Conservation (phyloP, 75 land plant species). For the Picea glauca region DNA sequence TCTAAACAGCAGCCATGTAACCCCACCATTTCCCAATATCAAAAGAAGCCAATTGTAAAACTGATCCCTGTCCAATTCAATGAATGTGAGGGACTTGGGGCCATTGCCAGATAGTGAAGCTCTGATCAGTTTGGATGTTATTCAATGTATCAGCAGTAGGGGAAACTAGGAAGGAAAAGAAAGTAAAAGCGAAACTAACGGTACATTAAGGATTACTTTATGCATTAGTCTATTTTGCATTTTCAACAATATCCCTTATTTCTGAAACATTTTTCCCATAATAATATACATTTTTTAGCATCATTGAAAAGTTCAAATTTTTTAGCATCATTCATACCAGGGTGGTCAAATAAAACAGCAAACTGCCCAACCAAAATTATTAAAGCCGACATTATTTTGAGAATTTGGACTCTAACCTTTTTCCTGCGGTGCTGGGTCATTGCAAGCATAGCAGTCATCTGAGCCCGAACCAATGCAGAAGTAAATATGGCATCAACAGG, state of each 20-base stretch:
- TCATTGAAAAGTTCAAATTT: not conserved
- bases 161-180: no score
- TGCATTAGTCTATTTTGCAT: not conserved
- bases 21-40: not conserved
- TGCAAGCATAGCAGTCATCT: slow-evolving; percentile 99
- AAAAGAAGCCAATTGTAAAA: not conserved
- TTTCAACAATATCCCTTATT: not conserved
- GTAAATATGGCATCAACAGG: slow-evolving; percentile 91
- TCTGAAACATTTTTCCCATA: not conserved
- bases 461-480: slow-evolving; percentile 83
- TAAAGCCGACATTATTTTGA: not conserved
- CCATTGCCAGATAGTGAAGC: not conserved
- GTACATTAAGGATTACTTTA: not conserved
- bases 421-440: slow-evolving; percentile 95
- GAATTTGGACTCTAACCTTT: slow-evolving; percentile 44
- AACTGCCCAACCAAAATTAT: not conserved
- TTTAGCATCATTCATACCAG: not conserved
- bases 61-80: no score
- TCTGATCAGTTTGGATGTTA: not conserved
- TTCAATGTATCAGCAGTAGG: not conserved
- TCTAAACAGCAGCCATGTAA: no score
- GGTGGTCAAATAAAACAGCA: not conserved
- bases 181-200: no score
- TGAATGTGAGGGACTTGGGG: not conserved
- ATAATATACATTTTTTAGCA: not conserved